Evolutionary conservation across 179 eudicot species (phyloP), one percentile per base, ranked within the genome.

Genomic region (Spergularia azorica): DNA sequence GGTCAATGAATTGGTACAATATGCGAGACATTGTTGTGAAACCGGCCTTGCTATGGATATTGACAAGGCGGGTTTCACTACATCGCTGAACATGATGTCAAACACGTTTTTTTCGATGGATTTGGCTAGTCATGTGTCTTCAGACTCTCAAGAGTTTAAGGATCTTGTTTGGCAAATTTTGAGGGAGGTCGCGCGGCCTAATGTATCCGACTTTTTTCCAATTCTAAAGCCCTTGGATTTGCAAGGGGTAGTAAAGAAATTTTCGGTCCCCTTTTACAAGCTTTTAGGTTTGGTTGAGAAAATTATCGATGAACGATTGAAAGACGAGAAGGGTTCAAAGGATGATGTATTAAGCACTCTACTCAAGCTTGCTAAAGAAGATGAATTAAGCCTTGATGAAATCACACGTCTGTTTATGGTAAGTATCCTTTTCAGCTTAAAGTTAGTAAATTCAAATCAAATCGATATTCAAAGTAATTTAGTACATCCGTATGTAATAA

Each of bases 21-120:
- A 65, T 18, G 73, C 58, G 3, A 36, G 11, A 39, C 17, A 11
- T 14, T 55, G 77, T 32, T 57, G 67, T 66, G 68, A 58, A 32
- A 73, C 14, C 6, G 77, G 81, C 5, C 11, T 17, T 6, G 41
- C 73, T 2, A 43, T 79, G 6, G 81, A 79, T 58, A 66, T 79
- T 52, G 77, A 73, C 43, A 73, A 65, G 50, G 77, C 73, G 6
- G 77, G 11, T 9, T 79, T 63, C 15, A 73, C 38, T 5, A 77
- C 80, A 13, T 13, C 70, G 9, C 51, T 77, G 13, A 77, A 77
- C 50, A 17, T 77, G 60, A 54, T 78, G 71, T 78, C 81, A 0
- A 78, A 72, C 36, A 78, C 81, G 4, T 57, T 78, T 9, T 72
- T 72, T 6, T 79, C 81, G 4, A 72, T 57, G 52, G 77, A 79